Conservation (phyloP, 2,329 filamentous ascomycete genomes). For the Colletotrichum cordylinicola region DNA sequence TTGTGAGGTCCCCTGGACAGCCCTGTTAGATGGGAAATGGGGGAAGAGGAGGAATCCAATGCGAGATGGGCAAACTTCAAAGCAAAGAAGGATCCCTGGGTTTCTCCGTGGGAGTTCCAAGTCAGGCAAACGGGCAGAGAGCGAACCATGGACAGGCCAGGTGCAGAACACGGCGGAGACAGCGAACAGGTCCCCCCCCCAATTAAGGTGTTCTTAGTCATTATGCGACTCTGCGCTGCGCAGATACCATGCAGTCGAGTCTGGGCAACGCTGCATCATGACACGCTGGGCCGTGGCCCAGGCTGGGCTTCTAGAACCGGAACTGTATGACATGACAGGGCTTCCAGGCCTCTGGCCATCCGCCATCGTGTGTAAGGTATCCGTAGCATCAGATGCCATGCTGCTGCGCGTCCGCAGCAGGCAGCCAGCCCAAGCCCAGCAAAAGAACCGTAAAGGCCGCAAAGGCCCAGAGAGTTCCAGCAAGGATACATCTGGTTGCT, state of each 20-base stretch:
- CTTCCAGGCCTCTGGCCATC: neutral
- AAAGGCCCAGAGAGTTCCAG: neutral
- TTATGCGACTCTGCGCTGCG: constrained; percentile 4
- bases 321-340: neutral
- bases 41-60: neutral
- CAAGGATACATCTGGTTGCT: neutral
- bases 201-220: constrained; percentile 10
- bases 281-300: neutral
- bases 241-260: neutral
- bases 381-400: neutral
- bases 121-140: neutral
- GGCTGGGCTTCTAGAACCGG: neutral
- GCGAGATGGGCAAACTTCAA: neutral
- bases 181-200: neutral
- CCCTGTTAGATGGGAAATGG: neutral
- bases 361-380: neutral
- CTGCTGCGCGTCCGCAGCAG: neutral
- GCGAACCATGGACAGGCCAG: neutral
- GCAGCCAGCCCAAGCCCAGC: neutral
- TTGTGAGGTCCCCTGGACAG: neutral
- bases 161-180: neutral
- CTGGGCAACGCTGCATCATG: neutral
- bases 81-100: neutral
- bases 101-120: neutral
- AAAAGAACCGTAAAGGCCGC: neutral